Base-by-base conservation (phyloP, 176 grass and related monocot genomes). In the Oryza longistaminata region DNA sequence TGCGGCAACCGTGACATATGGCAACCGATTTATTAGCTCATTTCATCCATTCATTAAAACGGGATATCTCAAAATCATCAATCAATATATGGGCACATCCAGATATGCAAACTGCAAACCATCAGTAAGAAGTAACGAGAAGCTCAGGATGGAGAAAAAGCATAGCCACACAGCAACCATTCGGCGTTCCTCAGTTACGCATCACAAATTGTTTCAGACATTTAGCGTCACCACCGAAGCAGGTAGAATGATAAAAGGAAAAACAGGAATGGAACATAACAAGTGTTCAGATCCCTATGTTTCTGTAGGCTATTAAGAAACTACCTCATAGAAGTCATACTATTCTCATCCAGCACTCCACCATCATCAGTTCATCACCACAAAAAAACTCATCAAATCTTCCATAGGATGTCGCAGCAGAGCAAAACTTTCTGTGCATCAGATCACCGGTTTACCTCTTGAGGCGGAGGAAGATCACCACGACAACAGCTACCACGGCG, bases 361-460 rank as follows among this genome's bases (percentile, higher is more conserved):
- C 29, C 62, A 80, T 50, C 85, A 80, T 31, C 29, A 31, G 29
- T 31, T 31, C 29, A 31, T 42, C 69, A 70, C 50, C 68, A 55
- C 37, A 10, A 87, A 73, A 73, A 15, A 83, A 87, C 65, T 67
- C 10, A 37, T 71, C 42, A 79, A 65, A 26, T 39, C 75, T 73
- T 72, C 27, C 50, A 73, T 65, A 72, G 64, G 75, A 64, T 62
- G 65, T 52, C 17, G 72, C 42, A 71, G 71, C 71, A 17, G 66
- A 71, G 66, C 83, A 90, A 90, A 86, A 91, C 81, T 91, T 91
- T 81, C 71, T 66, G 76, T 81, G 64, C 24, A 76, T 3, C 76
- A 42, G 71, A 84, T 43, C 43, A 71, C 33, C 89, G 45, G 52
- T 81, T 88, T 92, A 92, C 86, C 86, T 92, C 83, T 79, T 88